Evolutionary conservation across 2,329 filamentous ascomycete species (phyloP), one percentile per base, ranked within the genome.

Genomic region (Fusarium odoratissimum): DNA sequence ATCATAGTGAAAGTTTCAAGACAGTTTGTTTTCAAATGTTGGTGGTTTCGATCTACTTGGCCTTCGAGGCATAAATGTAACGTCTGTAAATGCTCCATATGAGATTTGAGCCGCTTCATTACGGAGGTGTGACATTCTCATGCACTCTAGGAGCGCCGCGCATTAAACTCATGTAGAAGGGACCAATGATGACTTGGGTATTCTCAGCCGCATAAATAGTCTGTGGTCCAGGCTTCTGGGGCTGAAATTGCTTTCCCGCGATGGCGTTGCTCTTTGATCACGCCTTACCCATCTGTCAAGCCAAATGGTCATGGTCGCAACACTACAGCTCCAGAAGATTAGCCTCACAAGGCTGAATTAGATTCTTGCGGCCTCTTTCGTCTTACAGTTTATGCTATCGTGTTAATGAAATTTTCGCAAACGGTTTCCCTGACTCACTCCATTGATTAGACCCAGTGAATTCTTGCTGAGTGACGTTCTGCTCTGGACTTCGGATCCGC

Each of bases 61-160:
- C 17, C 37, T 19, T 38, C 4, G 17, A 37, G 35, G 17, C 17
- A 10, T 35, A 11, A 21, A 35, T 51, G 2, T 8, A 25, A 33
- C 10, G 17, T 14, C 12, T 35, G 8, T 21, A 7, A 16, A 25
- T 35, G 3, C n/a, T 14, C 8, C 11, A 8, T 7, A 25, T 23
- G n/a, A 51, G 8, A 62, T n/a, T 57, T 62, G 40, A 6, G 35
- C 55, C 65, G 65, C 25, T 31, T 38, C 11, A 30, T 55, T 33
- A 23, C 60, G 41, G 67, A 64, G n/a, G 30, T 28, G 48, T 60
- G 44, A 46, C 60, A 58, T 69, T 56, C 23, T 19, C 38, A 38
- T 19, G 17, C 40, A 28, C 17, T 10, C 12, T 10, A 30, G 23
- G 12, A 48, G 37, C 62, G 48, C 62, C 62, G 55, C 48, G 10